Base-by-base conservation (phyloP, 106 monocot species). In the Dendrobium officinale region DNA sequence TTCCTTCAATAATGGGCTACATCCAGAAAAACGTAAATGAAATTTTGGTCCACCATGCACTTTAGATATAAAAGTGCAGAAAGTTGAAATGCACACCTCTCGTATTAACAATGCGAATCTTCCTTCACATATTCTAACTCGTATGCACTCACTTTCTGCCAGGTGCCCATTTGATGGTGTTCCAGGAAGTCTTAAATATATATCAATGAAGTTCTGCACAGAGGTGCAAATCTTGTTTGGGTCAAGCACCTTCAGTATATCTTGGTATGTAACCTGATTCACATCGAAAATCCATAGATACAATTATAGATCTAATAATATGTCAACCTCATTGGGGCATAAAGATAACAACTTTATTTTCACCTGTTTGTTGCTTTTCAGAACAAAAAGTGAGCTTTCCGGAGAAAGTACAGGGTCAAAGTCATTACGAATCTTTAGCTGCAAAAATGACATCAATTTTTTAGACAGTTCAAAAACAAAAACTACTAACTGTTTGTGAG, bases 361-460 rank as follows among this genome's bases (percentile, higher is more conserved):
- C 76, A 98, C 98, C 95, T 92, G 85, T 85, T 92, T 98, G 75
- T 84, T 95, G 75, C 98, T 98, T 85, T 98, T 98, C 75, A 98
- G 75, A 37, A 98, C 91, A 89, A 98, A 98, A 15, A 98, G 82
- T 79, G 98, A 98, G 79, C 98, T 98, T 86, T 98, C 98, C 37
- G 98, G 98, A 86, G 98, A 98, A 82, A 98, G 91, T 47, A 98
- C 94, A 55, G 98, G 98, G 83, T 98, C 95, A 86, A 98, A 98
- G 86, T 98, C 98, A 90, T 98, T 98, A 48, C 89, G 86, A 83
- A 98, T 98, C 82, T 98, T 98, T 67, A 98, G 89, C 98, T 98
- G 89, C 73, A 83, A 77, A 27, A 75, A 80, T 13, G 74, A 76
- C n/a, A 73, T 58, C 8, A 37, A 37, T 76, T 76, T 76, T 49